Conservation (phyloP, 495 filamentous ascomycete species). For the Penicillium malachiteum region DNA sequence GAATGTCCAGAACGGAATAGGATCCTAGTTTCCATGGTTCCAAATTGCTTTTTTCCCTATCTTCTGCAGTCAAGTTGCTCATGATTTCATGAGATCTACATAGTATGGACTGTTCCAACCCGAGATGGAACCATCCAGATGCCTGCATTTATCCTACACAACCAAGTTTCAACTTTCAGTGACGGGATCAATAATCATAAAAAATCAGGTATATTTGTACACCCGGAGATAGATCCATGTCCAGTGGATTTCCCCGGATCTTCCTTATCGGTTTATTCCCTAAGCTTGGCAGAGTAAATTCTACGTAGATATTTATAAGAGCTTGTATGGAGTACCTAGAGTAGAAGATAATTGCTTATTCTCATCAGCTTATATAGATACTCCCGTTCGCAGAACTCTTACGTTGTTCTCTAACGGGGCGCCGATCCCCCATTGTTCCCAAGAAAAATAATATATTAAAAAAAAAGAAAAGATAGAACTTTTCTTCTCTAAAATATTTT, state of each 20-base stretch:
- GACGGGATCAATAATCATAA: no score
- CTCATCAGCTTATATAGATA: not conserved
- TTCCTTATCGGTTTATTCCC: constrained; percentile 5
- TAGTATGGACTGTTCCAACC: not conserved
- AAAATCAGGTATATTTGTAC: no score
- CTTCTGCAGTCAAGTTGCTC: not conserved
- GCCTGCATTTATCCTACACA: not conserved
- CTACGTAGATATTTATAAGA: not conserved
- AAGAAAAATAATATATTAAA: not conserved
- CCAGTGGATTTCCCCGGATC: constrained; percentile 22
- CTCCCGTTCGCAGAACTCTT: not conserved
- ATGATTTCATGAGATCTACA: no score
- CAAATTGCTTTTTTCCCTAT: not conserved
- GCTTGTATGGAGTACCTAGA: not conserved
- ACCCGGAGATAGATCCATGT: not conserved
- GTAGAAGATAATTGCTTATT: not conserved
- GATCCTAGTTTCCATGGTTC: not conserved
- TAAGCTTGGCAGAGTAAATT: not conserved
- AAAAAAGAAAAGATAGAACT: not conserved
- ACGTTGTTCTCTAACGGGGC: not conserved
- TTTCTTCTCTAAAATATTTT: not conserved
- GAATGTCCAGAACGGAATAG: not conserved
- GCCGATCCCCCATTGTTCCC: constrained; percentile 11
- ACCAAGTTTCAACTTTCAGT: not conserved
- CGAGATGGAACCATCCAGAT: not conserved